Evolutionary conservation across 176 grass and related monocot species (phyloP).

Genomic region (Neostapfia colusana): DNA sequence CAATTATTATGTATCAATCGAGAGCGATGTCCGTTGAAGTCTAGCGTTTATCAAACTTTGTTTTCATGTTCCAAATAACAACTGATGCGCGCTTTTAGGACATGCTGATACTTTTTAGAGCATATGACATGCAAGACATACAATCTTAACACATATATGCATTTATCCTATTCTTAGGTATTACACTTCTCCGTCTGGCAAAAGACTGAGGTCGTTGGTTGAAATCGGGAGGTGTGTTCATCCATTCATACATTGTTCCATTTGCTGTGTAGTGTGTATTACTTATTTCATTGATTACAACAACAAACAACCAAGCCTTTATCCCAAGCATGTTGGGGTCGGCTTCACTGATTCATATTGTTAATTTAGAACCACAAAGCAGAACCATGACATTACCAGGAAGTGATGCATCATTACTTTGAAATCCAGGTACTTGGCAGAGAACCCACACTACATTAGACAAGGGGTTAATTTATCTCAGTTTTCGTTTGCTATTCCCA

Average conservation of each 20-base stretch:
- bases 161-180: conserved; percentile 49
- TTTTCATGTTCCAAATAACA: conserved; percentile 11
- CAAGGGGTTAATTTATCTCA: conserved; percentile 56
- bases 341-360: no score
- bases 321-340: no score
- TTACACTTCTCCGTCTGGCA: conserved; percentile 65
- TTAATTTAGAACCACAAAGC: conserved; percentile 12
- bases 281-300: neutral
- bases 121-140: conserved; percentile 6
- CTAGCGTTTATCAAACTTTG: neutral
- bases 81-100: conserved; percentile 10
- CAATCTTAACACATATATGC: conserved; percentile 11
- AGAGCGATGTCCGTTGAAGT: conserved; percentile 22
- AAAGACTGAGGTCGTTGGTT: conserved; percentile 55
- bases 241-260: conserved; percentile 24
- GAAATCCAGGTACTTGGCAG: conserved; percentile 56
- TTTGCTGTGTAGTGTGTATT: neutral
- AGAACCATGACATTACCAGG: neutral
- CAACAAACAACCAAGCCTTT: no score
- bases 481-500: conserved; percentile 56
- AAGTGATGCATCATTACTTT: conserved; percentile 16
- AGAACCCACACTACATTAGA: conserved; percentile 48
- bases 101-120: neutral
- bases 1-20: neutral
- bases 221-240: conserved; percentile 54